phyloP scores from a whole-genome alignment of 371 early-diverging fungal genomes.

The Dinochytrium kinnereticum region DNA sequence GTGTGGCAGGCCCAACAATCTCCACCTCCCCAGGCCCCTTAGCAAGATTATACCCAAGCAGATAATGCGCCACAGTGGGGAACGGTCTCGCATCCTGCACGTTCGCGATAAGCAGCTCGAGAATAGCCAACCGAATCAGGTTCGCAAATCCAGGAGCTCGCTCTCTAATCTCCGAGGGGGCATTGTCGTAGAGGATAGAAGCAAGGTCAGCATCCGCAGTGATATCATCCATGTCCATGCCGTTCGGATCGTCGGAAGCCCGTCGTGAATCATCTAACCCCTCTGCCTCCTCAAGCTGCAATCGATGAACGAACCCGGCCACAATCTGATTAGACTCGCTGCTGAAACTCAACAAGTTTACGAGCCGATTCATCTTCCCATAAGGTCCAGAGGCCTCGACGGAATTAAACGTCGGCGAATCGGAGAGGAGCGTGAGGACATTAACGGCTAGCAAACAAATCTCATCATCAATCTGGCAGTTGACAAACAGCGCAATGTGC shows the following conservation, averaged over 20 bases:
- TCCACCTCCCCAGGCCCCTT: slow-evolving; percentile 36
- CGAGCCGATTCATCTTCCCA: slow-evolving; percentile 66
- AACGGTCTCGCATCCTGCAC: slow-evolving; percentile 46
- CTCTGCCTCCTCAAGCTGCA: slow-evolving; percentile 68
- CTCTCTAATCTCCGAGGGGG: background rate
- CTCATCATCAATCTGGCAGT: slow-evolving; percentile 56
- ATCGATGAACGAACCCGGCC: slow-evolving; percentile 76
- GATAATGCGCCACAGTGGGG: slow-evolving; percentile 84
- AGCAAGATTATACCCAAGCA: slow-evolving; percentile 75
- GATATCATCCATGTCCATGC: no score
- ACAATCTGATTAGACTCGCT: slow-evolving; percentile 69
- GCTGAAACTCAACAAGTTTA: slow-evolving; percentile 68
- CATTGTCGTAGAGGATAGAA: slow-evolving; percentile 22
- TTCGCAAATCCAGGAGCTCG: slow-evolving; percentile 28
- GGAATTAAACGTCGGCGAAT: slow-evolving; percentile 55
- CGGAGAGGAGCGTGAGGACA: slow-evolving; percentile 72
- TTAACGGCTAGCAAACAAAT: slow-evolving; percentile 77
- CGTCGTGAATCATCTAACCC: slow-evolving; percentile 17
- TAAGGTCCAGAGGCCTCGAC: slow-evolving; percentile 32
- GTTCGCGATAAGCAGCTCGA: slow-evolving; percentile 73
- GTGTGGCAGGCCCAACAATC: slow-evolving; percentile 31
- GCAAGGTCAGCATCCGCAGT: slow-evolving; percentile 26
- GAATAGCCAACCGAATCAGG: slow-evolving; percentile 71
- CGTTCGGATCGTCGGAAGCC: slow-evolving; percentile 21
- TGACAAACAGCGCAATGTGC: slow-evolving; percentile 72